These are phyloP conservation scores for Psophocarpus tetragonolobus DNA, from an alignment of 306 rosid species.

Conservation along the genomic window DNA sequence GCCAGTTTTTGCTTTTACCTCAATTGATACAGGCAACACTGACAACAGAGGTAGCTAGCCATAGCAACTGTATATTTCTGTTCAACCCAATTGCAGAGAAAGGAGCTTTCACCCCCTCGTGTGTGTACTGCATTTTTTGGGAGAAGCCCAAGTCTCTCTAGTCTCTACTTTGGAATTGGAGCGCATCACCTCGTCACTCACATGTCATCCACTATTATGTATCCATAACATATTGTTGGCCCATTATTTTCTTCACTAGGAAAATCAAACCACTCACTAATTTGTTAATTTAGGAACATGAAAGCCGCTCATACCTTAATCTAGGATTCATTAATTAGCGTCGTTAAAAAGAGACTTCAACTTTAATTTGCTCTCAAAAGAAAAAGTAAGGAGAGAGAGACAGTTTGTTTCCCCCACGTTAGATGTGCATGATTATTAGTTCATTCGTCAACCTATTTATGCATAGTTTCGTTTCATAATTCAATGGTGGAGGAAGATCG, in stretches of 20 bases:
- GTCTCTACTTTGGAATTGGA: slow-evolving; percentile 21
- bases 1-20: slow-evolving; percentile 32
- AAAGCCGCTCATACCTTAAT: neutral
- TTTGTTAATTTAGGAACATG: no score
- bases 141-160: neutral
- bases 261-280: no score
- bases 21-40: slow-evolving; percentile 37
- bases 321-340: neutral
- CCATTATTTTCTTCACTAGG: slow-evolving; percentile 13
- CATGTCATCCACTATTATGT: slow-evolving; percentile 26
- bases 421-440: slow-evolving; percentile 23
- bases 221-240: neutral
- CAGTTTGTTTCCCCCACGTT: neutral
- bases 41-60: slow-evolving; percentile 26
- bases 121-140: slow-evolving; percentile 29
- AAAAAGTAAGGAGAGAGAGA: neutral
- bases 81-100: neutral
- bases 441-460: neutral
- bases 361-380: neutral
- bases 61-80: slow-evolving; percentile 40
- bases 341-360: neutral
- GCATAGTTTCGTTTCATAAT: neutral
- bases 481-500: neutral
- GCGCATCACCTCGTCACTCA: slow-evolving; percentile 30
- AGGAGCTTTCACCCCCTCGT: slow-evolving; percentile 44